These are phyloP conservation scores for Emmonsia crescens DNA, from an alignment of 2,329 filamentous ascomycete species.

Conservation along the genomic window DNA sequence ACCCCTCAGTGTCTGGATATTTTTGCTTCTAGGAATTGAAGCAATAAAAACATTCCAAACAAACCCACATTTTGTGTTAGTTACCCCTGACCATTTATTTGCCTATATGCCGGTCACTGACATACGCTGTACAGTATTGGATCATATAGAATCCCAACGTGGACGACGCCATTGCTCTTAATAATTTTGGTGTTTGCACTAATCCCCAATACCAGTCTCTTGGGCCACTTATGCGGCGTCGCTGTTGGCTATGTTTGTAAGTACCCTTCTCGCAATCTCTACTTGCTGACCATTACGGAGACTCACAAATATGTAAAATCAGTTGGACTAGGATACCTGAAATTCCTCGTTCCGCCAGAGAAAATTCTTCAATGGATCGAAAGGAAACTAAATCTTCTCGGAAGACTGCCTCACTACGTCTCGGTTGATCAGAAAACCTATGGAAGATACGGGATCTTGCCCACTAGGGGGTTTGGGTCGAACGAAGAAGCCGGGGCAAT, in stretches of 20 bases:
- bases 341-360: conserved; percentile 81
- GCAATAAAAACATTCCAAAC: conserved; percentile 73
- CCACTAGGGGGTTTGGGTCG: conserved; percentile 38
- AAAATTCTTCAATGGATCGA: conserved; percentile 81
- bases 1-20: conserved; percentile 69
- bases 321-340: conserved; percentile 82
- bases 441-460: conserved; percentile 80
- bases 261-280: conserved; percentile 22
- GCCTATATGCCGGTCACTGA: neutral
- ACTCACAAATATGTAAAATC: conserved; percentile 5
- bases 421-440: conserved; percentile 94
- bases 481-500: conserved; percentile 35
- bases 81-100: neutral
- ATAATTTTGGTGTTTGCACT: conserved; percentile 65
- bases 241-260: conserved; percentile 74
- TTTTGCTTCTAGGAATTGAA: conserved; percentile 74
- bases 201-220: conserved; percentile 67
- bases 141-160: conserved; percentile 72
- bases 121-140: conserved; percentile 37
- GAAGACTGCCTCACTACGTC: conserved; percentile 78
- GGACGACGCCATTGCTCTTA: conserved; percentile 74
- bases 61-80: conserved; percentile 62
- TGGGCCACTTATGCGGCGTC: conserved; percentile 81
- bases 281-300: neutral
- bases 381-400: conserved; percentile 73